phyloP scores from a whole-genome alignment of 257 asterid species.

The Voacanga thouarsii region DNA sequence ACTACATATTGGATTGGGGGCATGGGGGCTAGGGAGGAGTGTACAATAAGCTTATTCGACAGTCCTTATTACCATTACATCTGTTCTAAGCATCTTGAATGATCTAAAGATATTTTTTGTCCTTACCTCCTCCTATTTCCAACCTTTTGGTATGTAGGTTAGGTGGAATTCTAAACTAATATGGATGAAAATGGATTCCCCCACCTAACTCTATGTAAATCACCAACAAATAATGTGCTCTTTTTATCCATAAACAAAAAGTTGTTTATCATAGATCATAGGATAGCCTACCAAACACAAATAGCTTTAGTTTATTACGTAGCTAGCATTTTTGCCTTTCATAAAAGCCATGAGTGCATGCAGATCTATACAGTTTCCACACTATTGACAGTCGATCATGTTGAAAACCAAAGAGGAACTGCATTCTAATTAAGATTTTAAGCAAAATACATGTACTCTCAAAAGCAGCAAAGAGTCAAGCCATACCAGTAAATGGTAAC shows the following conservation, averaged over 20 bases:
- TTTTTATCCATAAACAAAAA: slow-evolving; percentile 14
- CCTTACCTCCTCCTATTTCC: slow-evolving; percentile 9
- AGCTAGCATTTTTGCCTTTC: not conserved
- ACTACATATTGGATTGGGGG: not conserved
- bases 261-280: not conserved
- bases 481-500: not conserved
- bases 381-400: not conserved
- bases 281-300: not conserved
- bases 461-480: not conserved
- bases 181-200: slow-evolving; percentile 47
- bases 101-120: slow-evolving; percentile 19
- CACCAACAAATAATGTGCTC: slow-evolving; percentile 31
- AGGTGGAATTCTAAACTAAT: slow-evolving; percentile 50
- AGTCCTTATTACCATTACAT: not conserved
- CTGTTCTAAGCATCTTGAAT: slow-evolving; percentile 18
- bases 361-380: not conserved
- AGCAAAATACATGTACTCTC: not conserved
- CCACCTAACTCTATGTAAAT: slow-evolving; percentile 44
- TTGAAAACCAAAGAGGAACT: not conserved
- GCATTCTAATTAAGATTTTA: not conserved
- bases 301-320: not conserved
- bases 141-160: slow-evolving; percentile 31
- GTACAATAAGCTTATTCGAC: not conserved
- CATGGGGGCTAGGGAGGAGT: too few species aligned
- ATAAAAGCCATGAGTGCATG: not conserved